A percentile compares a stretch with the other conserved stretches of the same genome.
phyloP scores from a whole-genome alignment of 1,139 yeast species.

The Meyerozyma athensensis region DNA sequence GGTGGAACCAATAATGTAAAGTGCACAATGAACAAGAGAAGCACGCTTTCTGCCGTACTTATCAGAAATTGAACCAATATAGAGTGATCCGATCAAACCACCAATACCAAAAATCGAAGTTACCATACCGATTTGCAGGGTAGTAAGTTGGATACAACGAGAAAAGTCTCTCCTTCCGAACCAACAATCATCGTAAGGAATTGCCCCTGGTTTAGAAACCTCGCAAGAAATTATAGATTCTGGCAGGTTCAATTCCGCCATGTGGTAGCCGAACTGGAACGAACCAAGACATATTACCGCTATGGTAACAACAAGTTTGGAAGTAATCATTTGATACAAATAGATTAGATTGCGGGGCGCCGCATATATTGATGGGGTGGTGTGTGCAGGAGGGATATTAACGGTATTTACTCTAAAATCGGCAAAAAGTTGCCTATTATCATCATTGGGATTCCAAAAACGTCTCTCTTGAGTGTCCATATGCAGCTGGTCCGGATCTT shows the following conservation, averaged over 20 bases:
- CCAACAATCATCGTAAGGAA: conserved; percentile 27
- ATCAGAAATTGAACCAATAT: conserved; percentile 71
- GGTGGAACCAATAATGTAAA: conserved; percentile 65
- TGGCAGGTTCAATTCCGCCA: conserved; percentile 87
- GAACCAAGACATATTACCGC: conserved; percentile 56
- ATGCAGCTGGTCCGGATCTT: conserved; percentile 71
- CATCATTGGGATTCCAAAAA: conserved; percentile 78
- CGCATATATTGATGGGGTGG: background rate
- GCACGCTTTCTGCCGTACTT: conserved; percentile 58
- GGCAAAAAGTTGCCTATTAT: conserved; percentile 90
- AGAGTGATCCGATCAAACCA: conserved; percentile 73
- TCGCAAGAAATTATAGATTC: conserved; percentile 55
- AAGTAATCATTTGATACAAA: conserved; percentile 12
- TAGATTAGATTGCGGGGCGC: conserved; percentile 1
- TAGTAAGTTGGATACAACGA: conserved; percentile 55
- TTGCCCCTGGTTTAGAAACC: conserved; percentile 24
- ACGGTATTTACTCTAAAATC: conserved; percentile 31
- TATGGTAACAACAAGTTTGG: conserved; percentile 26
- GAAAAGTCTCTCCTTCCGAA: conserved; percentile 35
- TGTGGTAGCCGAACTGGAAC: conserved; percentile 85
- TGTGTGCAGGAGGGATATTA: conserved; percentile 4
- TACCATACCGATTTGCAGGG: conserved; percentile 69
- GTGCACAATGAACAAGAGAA: conserved; percentile 49
- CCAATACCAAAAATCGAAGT: conserved; percentile 85
- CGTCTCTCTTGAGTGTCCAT: conserved; percentile 77